These are phyloP conservation scores for Hygrophorus pudorinus DNA, from an alignment of 768 basidiomycete species.

Conservation along the genomic window DNA sequence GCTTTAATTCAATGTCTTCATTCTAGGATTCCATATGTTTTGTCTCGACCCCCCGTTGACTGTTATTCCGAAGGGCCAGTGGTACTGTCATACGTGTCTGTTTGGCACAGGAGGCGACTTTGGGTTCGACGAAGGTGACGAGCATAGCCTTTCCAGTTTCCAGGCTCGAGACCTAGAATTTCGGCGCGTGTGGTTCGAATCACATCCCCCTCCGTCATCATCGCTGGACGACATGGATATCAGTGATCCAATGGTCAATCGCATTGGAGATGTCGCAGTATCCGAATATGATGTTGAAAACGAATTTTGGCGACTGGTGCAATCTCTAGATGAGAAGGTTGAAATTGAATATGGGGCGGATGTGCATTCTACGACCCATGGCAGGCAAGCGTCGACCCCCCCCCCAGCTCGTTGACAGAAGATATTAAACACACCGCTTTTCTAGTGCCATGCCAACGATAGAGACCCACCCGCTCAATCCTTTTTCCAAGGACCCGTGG, in stretches of 20 bases:
- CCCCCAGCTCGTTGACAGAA: background rate
- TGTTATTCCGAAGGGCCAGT: slow-evolving; percentile 84
- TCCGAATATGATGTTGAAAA: slow-evolving; percentile 87
- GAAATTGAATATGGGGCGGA: slow-evolving; percentile 99
- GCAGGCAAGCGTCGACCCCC: slow-evolving; percentile 53
- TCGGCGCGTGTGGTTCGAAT: slow-evolving; percentile 78
- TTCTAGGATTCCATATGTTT: slow-evolving; percentile 87
- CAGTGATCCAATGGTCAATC: slow-evolving; percentile 43
- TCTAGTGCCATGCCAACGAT: slow-evolving; percentile 88
- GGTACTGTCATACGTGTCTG: slow-evolving; percentile 92
- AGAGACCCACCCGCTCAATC: slow-evolving; percentile 84
- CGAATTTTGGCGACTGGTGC: slow-evolving; percentile 96
- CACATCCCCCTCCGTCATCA: slow-evolving; percentile 47
- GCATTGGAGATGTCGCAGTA: slow-evolving; percentile 52
- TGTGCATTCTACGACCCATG: slow-evolving; percentile 94
- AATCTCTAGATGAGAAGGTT: slow-evolving; percentile 81
- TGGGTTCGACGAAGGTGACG: slow-evolving; percentile 97
- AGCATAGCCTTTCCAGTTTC: slow-evolving; percentile 86
- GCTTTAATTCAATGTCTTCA: slow-evolving; percentile 9
- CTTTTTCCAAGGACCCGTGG: slow-evolving; percentile 89
- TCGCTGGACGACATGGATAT: slow-evolving; percentile 21
- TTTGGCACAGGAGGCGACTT: slow-evolving; percentile 91
- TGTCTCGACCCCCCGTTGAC: slow-evolving; percentile 89
- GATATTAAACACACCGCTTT: background rate
- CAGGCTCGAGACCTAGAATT: slow-evolving; percentile 88